Evolutionary conservation across 352 stramenopile species (phyloP), one percentile per base, ranked within the genome.

Genomic region (Phytophthora citricola): DNA sequence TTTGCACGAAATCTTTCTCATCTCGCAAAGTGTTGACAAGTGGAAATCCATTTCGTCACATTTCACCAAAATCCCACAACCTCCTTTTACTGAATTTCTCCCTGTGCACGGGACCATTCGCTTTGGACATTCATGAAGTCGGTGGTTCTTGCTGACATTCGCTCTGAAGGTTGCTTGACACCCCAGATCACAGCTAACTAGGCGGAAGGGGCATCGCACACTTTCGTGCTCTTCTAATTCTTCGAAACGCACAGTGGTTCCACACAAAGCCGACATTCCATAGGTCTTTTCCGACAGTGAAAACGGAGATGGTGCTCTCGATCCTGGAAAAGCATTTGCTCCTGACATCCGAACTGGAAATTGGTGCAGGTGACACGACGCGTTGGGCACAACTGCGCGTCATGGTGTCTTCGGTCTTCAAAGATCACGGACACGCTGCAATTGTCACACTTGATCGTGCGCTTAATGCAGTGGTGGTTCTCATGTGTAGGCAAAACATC

Each of bases 1-100:
- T 44, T 87, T 85, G 34, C 84, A 94, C 2, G 74, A 55, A 11
- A 81, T 43, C 9, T 67, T 69, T 22, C 86, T 68, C 41, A 74
- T 63, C 15, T 73, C 70, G 46, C 86, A 94, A 9, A 93, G 56
- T 10, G 62, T 72, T 1, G 63, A 49, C 11, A 87, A 58, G 44
- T 94, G 86, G 51, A 92, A 91, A 10, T 45, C 49, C 73, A 92
- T 91, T 8, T 87, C 59, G 6, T 93, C 84, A 8, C 60, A 59
- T 6, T 57, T 63, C n/a, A 93, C 74, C 1, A 66, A 34, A 45
- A 51, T 40, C 0, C 81, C 81, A 34, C 86, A 94, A 3, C 86
- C 83, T 20, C 67, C 69, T 0, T 20, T 54, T 29, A 15, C 29
- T 15, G 7, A n/a, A 22, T 38, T 51, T 11, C 51, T 66, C 1